Conservation (phyloP, 1,139 yeast species). For the Saccharomycopsis hybrid region DNA sequence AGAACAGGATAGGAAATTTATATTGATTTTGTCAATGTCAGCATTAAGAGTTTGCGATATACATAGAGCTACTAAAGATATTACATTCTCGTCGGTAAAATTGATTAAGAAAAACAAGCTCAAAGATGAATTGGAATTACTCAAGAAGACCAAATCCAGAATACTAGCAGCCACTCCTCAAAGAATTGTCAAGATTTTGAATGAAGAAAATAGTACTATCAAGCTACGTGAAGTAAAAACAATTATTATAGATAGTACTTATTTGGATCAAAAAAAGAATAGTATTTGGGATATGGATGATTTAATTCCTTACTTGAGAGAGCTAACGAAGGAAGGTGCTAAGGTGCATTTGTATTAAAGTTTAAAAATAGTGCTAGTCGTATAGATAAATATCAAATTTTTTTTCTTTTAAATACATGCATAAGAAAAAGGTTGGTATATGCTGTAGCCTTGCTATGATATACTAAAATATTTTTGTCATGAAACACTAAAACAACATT, state of each 20-base stretch:
- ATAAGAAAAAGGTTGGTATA: too few relatives aligned
- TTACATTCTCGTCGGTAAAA: constrained; percentile 53
- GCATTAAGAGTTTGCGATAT: constrained; percentile 72
- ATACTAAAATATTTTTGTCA: too few relatives aligned
- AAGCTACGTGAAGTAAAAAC: constrained; percentile 40
- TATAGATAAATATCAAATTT: too few relatives aligned
- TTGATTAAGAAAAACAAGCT: constrained; percentile 62
- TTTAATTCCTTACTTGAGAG: constrained; percentile 38
- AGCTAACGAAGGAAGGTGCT: constrained; percentile 36
- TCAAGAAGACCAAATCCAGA: constrained; percentile 43
- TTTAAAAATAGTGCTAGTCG: too few relatives aligned
- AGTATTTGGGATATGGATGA: constrained; percentile 52
- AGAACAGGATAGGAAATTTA: constrained; percentile 36
- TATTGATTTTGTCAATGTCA: constrained; percentile 57
- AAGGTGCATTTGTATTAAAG: constrained; percentile 40
- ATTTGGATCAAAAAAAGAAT: constrained; percentile 56
- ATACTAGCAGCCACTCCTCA: constrained; percentile 63
- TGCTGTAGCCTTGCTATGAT: too few relatives aligned
- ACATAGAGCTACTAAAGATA: constrained; percentile 50
- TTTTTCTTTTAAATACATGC: too few relatives aligned
- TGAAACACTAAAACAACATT: too few relatives aligned
- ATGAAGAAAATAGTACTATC: constrained; percentile 35
- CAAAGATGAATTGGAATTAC: constrained; percentile 48
- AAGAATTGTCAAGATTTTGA: constrained; percentile 47
- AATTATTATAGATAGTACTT: constrained; percentile 48